Conservation (phyloP, 2,329 filamentous ascomycete species). For the Xylariaceae sp. region DNA sequence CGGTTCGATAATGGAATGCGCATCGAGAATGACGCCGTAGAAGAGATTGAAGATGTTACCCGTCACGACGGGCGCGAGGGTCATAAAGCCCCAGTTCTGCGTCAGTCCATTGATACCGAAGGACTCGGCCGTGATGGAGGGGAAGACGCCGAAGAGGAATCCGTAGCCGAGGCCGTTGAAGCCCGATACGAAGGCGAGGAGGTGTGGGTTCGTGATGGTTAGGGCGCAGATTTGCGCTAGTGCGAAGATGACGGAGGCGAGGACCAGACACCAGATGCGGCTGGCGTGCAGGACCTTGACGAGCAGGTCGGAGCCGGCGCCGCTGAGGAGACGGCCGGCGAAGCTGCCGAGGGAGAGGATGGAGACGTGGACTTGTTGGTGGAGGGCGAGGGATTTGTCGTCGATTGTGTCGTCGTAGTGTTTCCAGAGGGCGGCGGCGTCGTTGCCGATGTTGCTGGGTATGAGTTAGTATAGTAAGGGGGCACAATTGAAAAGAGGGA, state of each 20-base stretch:
- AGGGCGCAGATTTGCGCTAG: slow-evolving; percentile 73
- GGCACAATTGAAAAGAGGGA: slow-evolving; percentile 12
- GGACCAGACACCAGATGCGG: slow-evolving; percentile 84
- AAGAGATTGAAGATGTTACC: slow-evolving; percentile 91
- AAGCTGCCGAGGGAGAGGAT: slow-evolving; percentile 90
- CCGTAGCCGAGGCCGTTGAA: slow-evolving; percentile 88
- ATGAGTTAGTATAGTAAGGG: not conserved
- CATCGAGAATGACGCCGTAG: slow-evolving; percentile 80
- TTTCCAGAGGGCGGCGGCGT: slow-evolving; percentile 81
- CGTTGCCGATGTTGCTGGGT: slow-evolving; percentile 84
- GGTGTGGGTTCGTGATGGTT: slow-evolving; percentile 68
- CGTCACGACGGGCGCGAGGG: slow-evolving; percentile 76
- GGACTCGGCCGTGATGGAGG: slow-evolving; percentile 79
- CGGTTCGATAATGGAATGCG: slow-evolving; percentile 63
- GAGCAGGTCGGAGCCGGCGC: slow-evolving; percentile 85
- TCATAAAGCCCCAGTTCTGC: slow-evolving; percentile 97
- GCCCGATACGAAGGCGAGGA: slow-evolving; percentile 71
- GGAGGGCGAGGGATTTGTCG: slow-evolving; percentile 69
- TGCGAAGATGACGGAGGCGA: slow-evolving; percentile 72
- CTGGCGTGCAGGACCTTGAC: slow-evolving; percentile 75
- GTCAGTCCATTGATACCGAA: slow-evolving; percentile 87
- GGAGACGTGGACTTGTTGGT: slow-evolving; percentile 88
- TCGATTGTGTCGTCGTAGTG: slow-evolving; percentile 70
- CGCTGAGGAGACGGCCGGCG: slow-evolving; percentile 69
- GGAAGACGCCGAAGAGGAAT: slow-evolving; percentile 89